Conservation (phyloP, 2,329 filamentous ascomycete genomes). For the Phialocephala sp. region DNA sequence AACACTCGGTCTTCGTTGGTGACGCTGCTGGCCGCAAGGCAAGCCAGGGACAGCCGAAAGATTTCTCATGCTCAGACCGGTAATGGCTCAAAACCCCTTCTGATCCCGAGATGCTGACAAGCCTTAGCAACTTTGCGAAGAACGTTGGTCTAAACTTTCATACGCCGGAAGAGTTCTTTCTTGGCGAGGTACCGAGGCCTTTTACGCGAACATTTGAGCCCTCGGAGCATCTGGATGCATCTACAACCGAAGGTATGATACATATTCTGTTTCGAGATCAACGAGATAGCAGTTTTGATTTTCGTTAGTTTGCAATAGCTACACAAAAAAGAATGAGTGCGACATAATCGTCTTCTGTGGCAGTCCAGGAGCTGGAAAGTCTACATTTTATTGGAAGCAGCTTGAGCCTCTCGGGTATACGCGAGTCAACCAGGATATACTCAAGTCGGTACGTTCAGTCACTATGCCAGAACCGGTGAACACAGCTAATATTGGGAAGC, state of each 20-base stretch:
- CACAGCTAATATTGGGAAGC: conserved; percentile 41
- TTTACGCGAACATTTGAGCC: conserved; percentile 78
- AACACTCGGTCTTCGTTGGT: conserved; percentile 82
- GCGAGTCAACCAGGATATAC: conserved; percentile 86
- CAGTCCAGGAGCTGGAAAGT: conserved; percentile 89
- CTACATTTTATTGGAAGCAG: conserved; percentile 82
- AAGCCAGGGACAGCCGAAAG: conserved; percentile 53
- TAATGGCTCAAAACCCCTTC: conserved; percentile 16
- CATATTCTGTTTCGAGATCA: not conserved
- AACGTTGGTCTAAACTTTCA: conserved; percentile 82
- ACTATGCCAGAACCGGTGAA: conserved; percentile 12
- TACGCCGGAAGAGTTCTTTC: conserved; percentile 93
- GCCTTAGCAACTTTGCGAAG: conserved; percentile 75
- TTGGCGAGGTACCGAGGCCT: conserved; percentile 67
- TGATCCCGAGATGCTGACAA: conserved; percentile 6
- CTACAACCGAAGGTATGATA: conserved; percentile 28
- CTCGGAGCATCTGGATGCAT: conserved; percentile 53
- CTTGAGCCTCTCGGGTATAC: conserved; percentile 80
- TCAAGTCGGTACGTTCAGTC: conserved; percentile 67
- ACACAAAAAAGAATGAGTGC: conserved; percentile 64
- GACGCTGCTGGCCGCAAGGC: conserved; percentile 75
- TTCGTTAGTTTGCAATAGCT: conserved; percentile 15
- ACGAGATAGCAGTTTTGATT: not conserved
- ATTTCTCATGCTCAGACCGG: conserved; percentile 69
- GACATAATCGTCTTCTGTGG: conserved; percentile 89